Evolutionary conservation across 1,284 basidiomycete genomes (phyloP), one percentile per base, ranked within the genome.

Genomic region (Xerocomus amazonicus): DNA sequence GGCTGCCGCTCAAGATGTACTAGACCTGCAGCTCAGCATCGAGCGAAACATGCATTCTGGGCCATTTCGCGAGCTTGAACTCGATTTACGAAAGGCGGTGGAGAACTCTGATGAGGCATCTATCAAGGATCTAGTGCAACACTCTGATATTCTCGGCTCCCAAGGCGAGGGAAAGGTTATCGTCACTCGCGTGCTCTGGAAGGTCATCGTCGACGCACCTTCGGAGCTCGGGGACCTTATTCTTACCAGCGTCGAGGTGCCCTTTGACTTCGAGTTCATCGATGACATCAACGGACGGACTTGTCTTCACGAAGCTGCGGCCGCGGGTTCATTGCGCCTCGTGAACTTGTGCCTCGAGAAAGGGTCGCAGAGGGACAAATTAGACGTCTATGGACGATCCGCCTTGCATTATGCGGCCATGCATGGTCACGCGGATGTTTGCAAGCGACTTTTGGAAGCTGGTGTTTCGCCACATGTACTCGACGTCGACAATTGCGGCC

Each of bases 201-300:
- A 91, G 61, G 84, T 90, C 9, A 84, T 91, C 47, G 83, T 94
- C 42, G 87, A 92, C 55, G 90, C 92, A 7, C 83, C 86, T 32
- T 72, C 75, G 7, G 79, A 81, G 32, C 71, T 91, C 40, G 84
- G 84, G 19, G 87, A 92, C 62, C 71, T 90, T 40, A 88, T 95
- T 46, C 70, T 93, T 17, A 68, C 75, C 14, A 84, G 86, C 34
- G 74, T 92, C 46, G 73, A 76, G 16, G 69, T 73, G 4, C 79
- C 86, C 0, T 90, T 98, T 62, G 91, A 98, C 70, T 98, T 91
- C 67, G 75, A 77, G 45, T 97, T 93, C 63, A 79, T 97, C 37
- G 97, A 99, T 66, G 94, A 97, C 62, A 99, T 99, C 75, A 99
- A 97, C 66, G 92, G 90, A 31, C 83, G 97, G 28, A 95, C 90